Conservation (phyloP, 2,329 filamentous ascomycete species). For the Alternaria rosae region DNA sequence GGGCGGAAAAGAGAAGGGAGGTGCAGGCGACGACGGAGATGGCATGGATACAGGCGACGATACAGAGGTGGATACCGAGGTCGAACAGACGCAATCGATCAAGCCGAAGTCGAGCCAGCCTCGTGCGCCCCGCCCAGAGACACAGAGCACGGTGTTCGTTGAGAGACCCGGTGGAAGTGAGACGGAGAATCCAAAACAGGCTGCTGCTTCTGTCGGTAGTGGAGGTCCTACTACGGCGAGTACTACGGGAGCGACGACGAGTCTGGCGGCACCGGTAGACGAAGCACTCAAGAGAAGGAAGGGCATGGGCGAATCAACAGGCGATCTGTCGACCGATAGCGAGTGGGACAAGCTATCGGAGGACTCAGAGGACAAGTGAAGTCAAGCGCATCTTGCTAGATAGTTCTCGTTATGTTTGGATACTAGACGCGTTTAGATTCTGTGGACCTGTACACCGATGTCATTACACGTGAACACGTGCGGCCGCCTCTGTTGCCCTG, state of each 20-base stretch:
- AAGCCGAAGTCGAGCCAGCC: conserved; percentile 23
- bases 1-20: conserved; percentile 51
- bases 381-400: conserved; percentile 9
- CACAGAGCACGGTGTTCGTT: conserved; percentile 47
- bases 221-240: conserved; percentile 27
- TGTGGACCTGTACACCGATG: conserved; percentile 13
- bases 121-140: conserved; percentile 30
- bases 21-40: conserved; percentile 39
- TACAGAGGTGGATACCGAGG: conserved; percentile 54
- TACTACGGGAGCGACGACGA: conserved; percentile 41
- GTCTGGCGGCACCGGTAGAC: conserved; percentile 39
- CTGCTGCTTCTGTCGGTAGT: conserved; percentile 10
- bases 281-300: conserved; percentile 55
- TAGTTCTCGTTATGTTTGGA: conserved; percentile 7
- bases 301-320: conserved; percentile 57
- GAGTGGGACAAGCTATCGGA: conserved; percentile 95
- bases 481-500: conserved; percentile 15
- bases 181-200: conserved; percentile 29
- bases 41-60: conserved; percentile 56
- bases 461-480: conserved; percentile 36
- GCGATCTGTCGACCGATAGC: conserved; percentile 81
- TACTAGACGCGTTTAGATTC: conserved; percentile 16
- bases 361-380: conserved; percentile 48
- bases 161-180: conserved; percentile 30
- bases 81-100: conserved; percentile 38